Evolutionary conservation across 2,329 filamentous ascomycete species (phyloP), one percentile per base, ranked within the genome.

Genomic region (Ceratocystiopsis sp.): DNA sequence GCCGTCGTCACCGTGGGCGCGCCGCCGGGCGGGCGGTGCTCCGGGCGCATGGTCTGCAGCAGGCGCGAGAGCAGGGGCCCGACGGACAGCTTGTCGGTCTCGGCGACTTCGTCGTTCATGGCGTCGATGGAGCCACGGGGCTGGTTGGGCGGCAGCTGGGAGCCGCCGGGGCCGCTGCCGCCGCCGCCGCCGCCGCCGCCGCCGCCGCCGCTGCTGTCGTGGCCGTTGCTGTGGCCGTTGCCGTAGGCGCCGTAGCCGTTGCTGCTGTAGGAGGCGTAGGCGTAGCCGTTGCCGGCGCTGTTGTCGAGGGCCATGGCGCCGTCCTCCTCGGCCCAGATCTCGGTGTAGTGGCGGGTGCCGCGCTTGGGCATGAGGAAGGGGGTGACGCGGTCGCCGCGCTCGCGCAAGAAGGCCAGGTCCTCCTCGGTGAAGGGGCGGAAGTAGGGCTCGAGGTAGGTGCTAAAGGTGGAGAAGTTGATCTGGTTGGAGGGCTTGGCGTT

Each of bases 241-340:
- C 13, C 12, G 21, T 21, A 8, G n/a, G n/a, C n/a, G 8, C 21
- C 21, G 21, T 21, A 21, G 32, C 32, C 13, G 32, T 33, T 17
- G 35, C n/a, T 36, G 8, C 12, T 7, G 2, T 72, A 67, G 34
- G 72, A 68, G 6, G 73, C 69, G 8, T 21, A 21, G 21, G 4
- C 21, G 21, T 21, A 21, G 21, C 21, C 21, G 21, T 4, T 21
- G 21, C 21, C 21, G 21, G 21, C 21, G 21, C 21, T 21, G 21
- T 8, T 8, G 55, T 93, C 84, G 9, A 87, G 65, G 35, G 78
- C 70, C 67, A 85, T 80, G 40, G 74, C 68, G 11, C 84, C 85
- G 55, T 98, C 91, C 57, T 98, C 91, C 51, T 94, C 86, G 0
- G 85, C 81, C 91, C 91, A 98, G 11, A 89, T 69, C 47, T 96